Conservation (phyloP, 768 basidiomycete genomes). For the Sporobolomyces pararoseus region DNA sequence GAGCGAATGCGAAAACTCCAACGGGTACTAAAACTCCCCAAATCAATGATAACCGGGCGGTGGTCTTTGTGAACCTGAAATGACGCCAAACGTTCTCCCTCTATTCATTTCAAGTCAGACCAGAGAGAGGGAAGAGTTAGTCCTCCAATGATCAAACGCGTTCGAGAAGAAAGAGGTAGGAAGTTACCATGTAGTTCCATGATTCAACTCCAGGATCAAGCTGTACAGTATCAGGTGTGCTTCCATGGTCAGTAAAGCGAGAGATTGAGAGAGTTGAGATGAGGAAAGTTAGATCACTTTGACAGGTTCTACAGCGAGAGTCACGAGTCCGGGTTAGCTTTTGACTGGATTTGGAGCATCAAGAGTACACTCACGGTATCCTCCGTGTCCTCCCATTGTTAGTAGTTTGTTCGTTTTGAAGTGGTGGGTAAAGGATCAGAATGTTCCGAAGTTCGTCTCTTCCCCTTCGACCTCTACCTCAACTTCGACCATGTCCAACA, state of each 20-base stretch:
- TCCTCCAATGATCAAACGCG: too few relatives aligned
- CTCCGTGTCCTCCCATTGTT: conserved; percentile 39
- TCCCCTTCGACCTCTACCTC: neutral
- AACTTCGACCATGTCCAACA: neutral
- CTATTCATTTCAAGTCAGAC: conserved; percentile 34
- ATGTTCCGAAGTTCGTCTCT: neutral
- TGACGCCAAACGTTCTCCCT: conserved; percentile 50
- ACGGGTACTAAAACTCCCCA: conserved; percentile 48
- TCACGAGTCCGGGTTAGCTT: conserved; percentile 2
- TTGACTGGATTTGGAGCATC: neutral
- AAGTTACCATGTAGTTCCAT: conserved; percentile 50
- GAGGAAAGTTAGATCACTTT: conserved; percentile 19
- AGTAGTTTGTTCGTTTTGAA: neutral
- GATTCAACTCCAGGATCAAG: conserved; percentile 50
- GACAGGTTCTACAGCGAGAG: conserved; percentile 33
- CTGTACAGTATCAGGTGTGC: conserved; percentile 32
- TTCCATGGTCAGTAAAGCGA: neutral
- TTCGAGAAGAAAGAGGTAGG: neutral
- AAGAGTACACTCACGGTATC: conserved; percentile 29
- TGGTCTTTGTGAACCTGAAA: conserved; percentile 49
- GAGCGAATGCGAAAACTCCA: conserved; percentile 43
- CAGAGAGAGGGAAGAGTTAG: too few relatives aligned
- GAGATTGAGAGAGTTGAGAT: neutral
- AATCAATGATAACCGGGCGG: conserved; percentile 46
- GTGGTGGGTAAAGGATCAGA: neutral